Percentiles rank a stretch among this genome's conserved stretches.
These are phyloP conservation scores for Stephania japonica DNA, from an alignment of 164 flowering plant species.

Conservation along the genomic window DNA sequence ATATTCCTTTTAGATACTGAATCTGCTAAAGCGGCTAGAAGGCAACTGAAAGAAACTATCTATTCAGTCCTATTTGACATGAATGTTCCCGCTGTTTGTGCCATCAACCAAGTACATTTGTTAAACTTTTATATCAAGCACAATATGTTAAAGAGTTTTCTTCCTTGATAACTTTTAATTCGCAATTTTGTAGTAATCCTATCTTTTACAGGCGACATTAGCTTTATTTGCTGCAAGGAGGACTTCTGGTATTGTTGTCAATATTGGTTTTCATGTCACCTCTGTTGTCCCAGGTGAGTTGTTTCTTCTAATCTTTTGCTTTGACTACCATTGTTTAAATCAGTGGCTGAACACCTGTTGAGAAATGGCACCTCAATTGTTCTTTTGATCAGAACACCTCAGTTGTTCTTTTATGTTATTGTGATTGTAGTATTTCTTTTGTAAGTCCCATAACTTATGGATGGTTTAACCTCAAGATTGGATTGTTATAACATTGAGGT, in stretches of 20 bases:
- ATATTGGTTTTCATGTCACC: conserved; percentile 84
- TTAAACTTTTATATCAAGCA: neutral
- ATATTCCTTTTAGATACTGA: conserved; percentile 51
- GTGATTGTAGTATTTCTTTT: too few species aligned
- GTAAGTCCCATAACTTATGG: too few species aligned
- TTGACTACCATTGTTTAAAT: neutral
- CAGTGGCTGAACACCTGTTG: too few species aligned
- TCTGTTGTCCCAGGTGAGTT: conserved; percentile 90
- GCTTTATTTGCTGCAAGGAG: conserved; percentile 80
- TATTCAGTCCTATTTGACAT: conserved; percentile 69
- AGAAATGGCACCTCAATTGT: too few species aligned
- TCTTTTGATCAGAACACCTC: too few species aligned
- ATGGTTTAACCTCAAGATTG: too few species aligned
- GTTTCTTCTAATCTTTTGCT: neutral
- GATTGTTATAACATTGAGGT: too few species aligned
- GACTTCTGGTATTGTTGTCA: conserved; percentile 84
- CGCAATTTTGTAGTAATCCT: neutral
- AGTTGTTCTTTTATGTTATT: too few species aligned
- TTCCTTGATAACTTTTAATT: neutral
- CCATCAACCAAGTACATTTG: conserved; percentile 59
- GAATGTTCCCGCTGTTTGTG: conserved; percentile 94
- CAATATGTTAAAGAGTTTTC: neutral
- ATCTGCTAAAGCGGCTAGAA: conserved; percentile 72
- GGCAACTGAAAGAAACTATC: conserved; percentile 73
- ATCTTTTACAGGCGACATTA: conserved; percentile 55